These are phyloP conservation scores for Agrocybe chaxingu DNA, from an alignment of 768 basidiomycete species.

Conservation along the genomic window DNA sequence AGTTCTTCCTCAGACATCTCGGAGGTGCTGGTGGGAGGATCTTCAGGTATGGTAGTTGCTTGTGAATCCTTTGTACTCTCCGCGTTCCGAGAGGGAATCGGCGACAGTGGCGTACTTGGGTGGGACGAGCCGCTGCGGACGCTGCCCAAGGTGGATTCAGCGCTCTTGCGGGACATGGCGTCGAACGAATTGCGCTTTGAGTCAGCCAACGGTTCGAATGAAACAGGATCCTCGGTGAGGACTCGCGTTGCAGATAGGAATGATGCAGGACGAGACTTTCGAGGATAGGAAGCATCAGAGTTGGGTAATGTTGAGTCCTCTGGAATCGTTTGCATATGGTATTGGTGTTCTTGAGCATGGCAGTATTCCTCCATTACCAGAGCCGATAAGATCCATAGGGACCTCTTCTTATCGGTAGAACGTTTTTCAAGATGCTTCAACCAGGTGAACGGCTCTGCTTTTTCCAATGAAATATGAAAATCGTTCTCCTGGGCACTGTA, in stretches of 20 bases:
- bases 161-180: constrained; percentile 39
- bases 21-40: no score
- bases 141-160: constrained; percentile 43
- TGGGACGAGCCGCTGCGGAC: constrained; percentile 32
- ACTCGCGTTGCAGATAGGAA: constrained; percentile 17
- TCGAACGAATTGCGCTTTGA: constrained; percentile 45
- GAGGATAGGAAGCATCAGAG: constrained; percentile 14
- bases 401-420: constrained; percentile 29
- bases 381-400: constrained; percentile 66
- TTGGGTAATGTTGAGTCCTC: constrained; percentile 30
- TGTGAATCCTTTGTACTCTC: not conserved
- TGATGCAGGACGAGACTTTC: constrained; percentile 18
- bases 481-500: constrained; percentile 45
- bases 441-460: constrained; percentile 72
- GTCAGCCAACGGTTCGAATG: constrained; percentile 57
- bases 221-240: constrained; percentile 44
- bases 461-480: constrained; percentile 53
- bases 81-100: constrained; percentile 13
- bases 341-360: constrained; percentile 33
- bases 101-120: constrained; percentile 12
- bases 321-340: constrained; percentile 41
- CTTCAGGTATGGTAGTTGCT: not conserved
- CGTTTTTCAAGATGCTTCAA: constrained; percentile 60
- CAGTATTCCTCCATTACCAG: constrained; percentile 66
- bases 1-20: constrained; percentile 1